These are phyloP conservation scores for Panus rudis DNA, from an alignment of 768 basidiomycete genomes.

Conservation along the genomic window DNA sequence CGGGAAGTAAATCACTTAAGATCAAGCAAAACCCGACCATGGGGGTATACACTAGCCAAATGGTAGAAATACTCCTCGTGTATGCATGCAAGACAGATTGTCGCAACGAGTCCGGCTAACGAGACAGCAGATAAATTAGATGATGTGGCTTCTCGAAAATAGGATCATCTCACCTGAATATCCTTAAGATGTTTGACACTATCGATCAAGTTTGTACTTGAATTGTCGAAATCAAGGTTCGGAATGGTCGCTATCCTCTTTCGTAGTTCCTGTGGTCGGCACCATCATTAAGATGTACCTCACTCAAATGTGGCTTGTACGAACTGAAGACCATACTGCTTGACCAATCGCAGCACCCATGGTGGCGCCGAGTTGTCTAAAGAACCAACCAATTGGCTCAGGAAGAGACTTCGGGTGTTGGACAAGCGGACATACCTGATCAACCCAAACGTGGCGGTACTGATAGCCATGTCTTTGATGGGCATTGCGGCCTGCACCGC, in stretches of 20 bases:
- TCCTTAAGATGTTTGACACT: conserved; percentile 20
- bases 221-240: conserved; percentile 11
- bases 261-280: conserved; percentile 7
- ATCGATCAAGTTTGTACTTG: conserved; percentile 16
- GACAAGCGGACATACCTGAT: no score
- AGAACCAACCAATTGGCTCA: no score
- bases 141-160: neutral
- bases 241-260: conserved; percentile 6
- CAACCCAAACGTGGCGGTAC: conserved; percentile 30
- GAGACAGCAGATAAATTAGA: conserved; percentile 1
- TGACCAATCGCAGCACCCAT: conserved; percentile 22
- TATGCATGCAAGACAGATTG: conserved; percentile 30
- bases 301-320: no score
- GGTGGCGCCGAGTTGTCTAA: conserved; percentile 17
- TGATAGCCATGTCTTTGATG: conserved; percentile 36
- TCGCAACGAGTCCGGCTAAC: conserved; percentile 24
- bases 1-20: conserved; percentile 15
- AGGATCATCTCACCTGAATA: conserved; percentile 13
- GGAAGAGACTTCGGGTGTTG: no score
- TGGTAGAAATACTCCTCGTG: conserved; percentile 27
- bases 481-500: conserved; percentile 41
- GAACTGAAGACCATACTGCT: conserved; percentile 17
- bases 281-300: no score
- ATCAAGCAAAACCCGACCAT: conserved; percentile 25
- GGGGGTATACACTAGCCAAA: conserved; percentile 34